Evolutionary conservation across 208 protist species (phyloP), one percentile per base, ranked within the genome.

Genomic region (Giardia muris): DNA sequence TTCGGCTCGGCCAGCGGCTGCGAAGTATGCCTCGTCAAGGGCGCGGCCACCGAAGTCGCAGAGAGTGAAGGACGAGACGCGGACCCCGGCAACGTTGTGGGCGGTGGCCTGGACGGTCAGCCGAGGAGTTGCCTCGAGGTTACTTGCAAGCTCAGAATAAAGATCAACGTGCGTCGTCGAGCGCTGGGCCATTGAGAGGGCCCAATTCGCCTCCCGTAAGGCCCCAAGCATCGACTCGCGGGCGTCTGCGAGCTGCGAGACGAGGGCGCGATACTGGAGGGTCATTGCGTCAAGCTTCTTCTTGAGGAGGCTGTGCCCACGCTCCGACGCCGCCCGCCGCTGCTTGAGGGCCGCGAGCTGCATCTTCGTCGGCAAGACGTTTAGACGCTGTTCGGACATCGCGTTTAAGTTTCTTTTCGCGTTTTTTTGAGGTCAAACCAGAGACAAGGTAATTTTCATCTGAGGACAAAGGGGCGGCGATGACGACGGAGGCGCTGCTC

Each of bases 211-310:
- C n/a, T 90, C 87, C 45, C n/a, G 46, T 30, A 90, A n/a, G 2
- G 43, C 45, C 4, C 1, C 1, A 47, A 47, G 43, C 44, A 90
- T 47, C 48, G n/a, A 4, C 2, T 47, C 4, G 2, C 1, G n/a
- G 2, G n/a, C 87, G 4, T 44, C 1, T 90, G 42, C 10, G n/a
- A 90, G n/a, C 48, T 90, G 1, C 19, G 10, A 2, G 2, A 67
- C 2, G 0, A 90, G 87, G n/a, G 2, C 43, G 19, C 87, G 1
- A n/a, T 48, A 47, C 2, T 90, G 87, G n/a, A 2, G 1, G n/a
- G n/a, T 90, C 10, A 90, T 4, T 1, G 87, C 87, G n/a, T 90
- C 87, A 2, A 90, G 42, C 43, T 90, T 90, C 87, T 90, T 90
- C 48, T 90, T 90, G 42, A 90, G 87, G 2, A 90, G 44, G 10